phyloP scores from a whole-genome alignment of 805 yeast genomes.

The Wickerhamomyces alni region DNA sequence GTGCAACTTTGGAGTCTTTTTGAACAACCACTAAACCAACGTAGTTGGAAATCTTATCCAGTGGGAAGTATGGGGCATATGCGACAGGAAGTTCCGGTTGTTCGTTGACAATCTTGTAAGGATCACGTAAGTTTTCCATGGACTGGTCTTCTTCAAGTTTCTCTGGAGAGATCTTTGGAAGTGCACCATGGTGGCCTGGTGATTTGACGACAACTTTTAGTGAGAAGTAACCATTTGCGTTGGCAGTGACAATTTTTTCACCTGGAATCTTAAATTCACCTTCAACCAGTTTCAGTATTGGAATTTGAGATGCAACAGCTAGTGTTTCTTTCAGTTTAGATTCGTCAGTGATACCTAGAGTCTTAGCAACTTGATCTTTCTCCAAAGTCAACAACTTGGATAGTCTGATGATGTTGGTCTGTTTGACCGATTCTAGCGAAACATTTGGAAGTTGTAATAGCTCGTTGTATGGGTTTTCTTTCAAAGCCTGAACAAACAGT shows the following conservation, averaged over 20 bases:
- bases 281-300: conserved; percentile 58
- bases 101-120: conserved; percentile 55
- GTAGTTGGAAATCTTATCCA: conserved; percentile 47
- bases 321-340: conserved; percentile 42
- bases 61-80: conserved; percentile 75
- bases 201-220: conserved; percentile 74
- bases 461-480: conserved; percentile 49
- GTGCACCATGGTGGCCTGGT: conserved; percentile 48
- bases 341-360: conserved; percentile 44
- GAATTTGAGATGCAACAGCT: conserved; percentile 57
- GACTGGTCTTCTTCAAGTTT: conserved; percentile 50
- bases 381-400: conserved; percentile 63
- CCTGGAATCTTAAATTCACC: conserved; percentile 86
- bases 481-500: conserved; percentile 70
- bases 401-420: conserved; percentile 46
- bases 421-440: conserved; percentile 35
- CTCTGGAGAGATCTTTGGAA: conserved; percentile 26
- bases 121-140: conserved; percentile 65
- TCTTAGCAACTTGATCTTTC: conserved; percentile 48
- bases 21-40: conserved; percentile 63
- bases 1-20: conserved; percentile 75
- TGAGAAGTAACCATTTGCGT: conserved; percentile 67
- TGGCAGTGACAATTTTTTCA: conserved; percentile 64
- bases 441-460: conserved; percentile 80
- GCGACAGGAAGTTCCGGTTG: conserved; percentile 68